These are phyloP conservation scores for Podila minutissima DNA, from an alignment of 192 early-diverging fungal genomes.

Conservation along the genomic window DNA sequence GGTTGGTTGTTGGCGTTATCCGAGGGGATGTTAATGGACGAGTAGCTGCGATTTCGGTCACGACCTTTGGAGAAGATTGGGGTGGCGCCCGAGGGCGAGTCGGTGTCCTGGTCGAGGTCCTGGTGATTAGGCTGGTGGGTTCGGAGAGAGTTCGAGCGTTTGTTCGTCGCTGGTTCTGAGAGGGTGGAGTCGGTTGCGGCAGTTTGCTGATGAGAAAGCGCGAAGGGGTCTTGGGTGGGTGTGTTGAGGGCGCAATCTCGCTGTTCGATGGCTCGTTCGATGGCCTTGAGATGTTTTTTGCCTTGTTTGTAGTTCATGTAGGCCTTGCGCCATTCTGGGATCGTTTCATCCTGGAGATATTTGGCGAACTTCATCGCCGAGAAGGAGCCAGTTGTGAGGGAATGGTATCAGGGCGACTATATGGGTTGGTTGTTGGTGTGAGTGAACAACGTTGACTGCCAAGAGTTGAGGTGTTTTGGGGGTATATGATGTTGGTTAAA, in stretches of 20 bases:
- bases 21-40: constrained; percentile 11
- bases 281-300: constrained; percentile 65
- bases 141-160: background rate
- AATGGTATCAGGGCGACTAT: no score
- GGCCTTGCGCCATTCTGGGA: constrained; percentile 52
- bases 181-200: background rate
- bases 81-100: background rate
- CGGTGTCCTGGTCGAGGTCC: background rate
- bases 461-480: no score
- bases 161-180: background rate
- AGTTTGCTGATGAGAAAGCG: background rate
- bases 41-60: constrained; percentile 15
- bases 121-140: background rate
- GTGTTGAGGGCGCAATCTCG: background rate
- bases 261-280: constrained; percentile 24
- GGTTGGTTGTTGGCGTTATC: background rate
- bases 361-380: constrained; percentile 51
- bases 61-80: constrained; percentile 23
- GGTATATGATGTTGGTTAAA: no score
- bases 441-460: no score
- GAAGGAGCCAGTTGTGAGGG: no score
- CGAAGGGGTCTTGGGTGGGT: background rate
- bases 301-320: constrained; percentile 70
- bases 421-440: no score
- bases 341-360: constrained; percentile 39